Base-by-base conservation (phyloP, 352 stramenopile genomes). In the Pythium brachiatum region DNA sequence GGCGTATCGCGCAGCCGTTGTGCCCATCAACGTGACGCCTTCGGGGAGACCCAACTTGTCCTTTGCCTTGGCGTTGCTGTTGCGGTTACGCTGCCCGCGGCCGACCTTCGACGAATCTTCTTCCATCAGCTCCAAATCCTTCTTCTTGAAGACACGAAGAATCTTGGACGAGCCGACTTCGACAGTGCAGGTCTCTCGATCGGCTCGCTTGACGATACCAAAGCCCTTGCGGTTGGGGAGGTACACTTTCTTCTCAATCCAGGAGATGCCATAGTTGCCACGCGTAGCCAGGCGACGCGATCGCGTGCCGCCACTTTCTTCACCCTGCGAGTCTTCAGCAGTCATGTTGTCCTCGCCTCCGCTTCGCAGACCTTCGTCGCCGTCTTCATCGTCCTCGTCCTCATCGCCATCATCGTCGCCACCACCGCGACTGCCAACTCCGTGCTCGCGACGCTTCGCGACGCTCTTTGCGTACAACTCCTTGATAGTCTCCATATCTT, bases 91-190 rank as follows among this genome's bases (percentile, higher is more conserved):
- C 36, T 70, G 80, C 41, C 79, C 68, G 2, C 85, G 75, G 59
- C 71, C 80, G 32, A 66, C 80, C 57, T 89, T 87, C 21, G 68
- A 53, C 12, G 78, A 47, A 13, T 81, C 72, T 13, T 91, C 86
- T 64, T 81, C 78, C 16, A 89, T 69, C 34, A 95, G 72, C 56
- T 91, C 73, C 9, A 95, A 69, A n/a, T 95, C 84, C 57, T 90
- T 91, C 70, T 94, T 94, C 65, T 93, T 93, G 63, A 92, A 95
- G 25, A 90, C 72, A 57, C 89, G 88, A 8, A 95, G 57, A 2
- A 90, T 71, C 26, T 90, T 90, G 0, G 81, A 89, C 2, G 70
- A 58, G 8, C 78, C 75, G 18, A 95, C 74, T 58, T 94, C 87
- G 16, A 95, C 87, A 7, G 81, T 95, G 53, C 87, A 95, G 1